Evolutionary conservation across 1,284 basidiomycete genomes (phyloP), one percentile per base, ranked within the genome.

Genomic region (Ceratobasidium sp.): DNA sequence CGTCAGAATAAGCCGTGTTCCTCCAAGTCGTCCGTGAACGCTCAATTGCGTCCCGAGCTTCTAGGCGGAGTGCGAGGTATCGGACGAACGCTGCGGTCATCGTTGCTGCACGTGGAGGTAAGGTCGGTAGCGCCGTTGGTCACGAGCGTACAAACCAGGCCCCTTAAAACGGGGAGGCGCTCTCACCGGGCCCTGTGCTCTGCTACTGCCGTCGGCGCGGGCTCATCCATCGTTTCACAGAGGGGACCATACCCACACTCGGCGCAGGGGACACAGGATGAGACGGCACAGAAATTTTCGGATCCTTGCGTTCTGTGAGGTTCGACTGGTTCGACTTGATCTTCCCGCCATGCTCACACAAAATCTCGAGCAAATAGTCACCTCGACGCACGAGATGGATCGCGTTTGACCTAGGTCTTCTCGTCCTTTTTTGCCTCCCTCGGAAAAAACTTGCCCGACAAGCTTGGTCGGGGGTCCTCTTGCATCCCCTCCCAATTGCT

Each of bases 371-470:
- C 76, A 99, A 88, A 84, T 97, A 99, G 83, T 99, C 98, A 44
- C 96, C 97, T 72, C 98, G 90, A 62, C 98, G 93, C 54, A 98
- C 97, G 54, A 99, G 92, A 83, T 99, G 98, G 76, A 99, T 97
- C 24, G 96, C 95, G 79, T 96, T 97, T 19, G 97, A 92, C 87
- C 53, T 81, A 82, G 9, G 80, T 76, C 79, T 94, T 90, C 85
- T 95, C 90, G 66, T 90, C 90, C 83, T 97, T 97, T 83, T 97
- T 97, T 80, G 92, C 94, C 81, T n/a, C n/a, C n/a, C n/a, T 98
- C 97, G 99, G 87, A 89, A 99, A 99, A 85, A 99, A 97, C 82
- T 97, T 98, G 82, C 93, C 95, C 2, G 91, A 88, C 22, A 99
- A 88, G 2, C 91, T 90, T 2, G 99, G 90, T 72, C 90, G 89